Conservation (phyloP, 345 rosid genomes). For the Eucalyptus paniculata region DNA sequence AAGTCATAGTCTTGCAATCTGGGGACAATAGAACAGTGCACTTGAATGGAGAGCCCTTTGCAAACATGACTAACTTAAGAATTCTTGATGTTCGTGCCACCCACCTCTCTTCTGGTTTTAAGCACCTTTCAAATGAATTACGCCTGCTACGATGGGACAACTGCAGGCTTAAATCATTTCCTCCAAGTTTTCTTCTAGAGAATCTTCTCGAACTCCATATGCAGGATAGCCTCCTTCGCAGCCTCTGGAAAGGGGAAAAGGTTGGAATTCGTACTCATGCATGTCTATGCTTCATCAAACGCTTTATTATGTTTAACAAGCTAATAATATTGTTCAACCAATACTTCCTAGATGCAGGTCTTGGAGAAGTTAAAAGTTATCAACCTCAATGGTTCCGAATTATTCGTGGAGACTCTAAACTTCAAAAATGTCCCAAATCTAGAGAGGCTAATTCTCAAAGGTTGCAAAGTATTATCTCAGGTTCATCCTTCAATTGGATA, state of each 20-base stretch:
- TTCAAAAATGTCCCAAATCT: background rate
- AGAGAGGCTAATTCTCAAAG: background rate
- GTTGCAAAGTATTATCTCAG: background rate
- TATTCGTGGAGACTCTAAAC: background rate
- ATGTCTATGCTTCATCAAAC: background rate
- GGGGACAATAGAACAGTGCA: accelerated
- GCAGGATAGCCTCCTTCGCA: background rate
- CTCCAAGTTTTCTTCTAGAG: background rate
- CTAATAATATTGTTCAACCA: background rate
- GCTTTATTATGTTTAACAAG: background rate
- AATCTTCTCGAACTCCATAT: background rate
- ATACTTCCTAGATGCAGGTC: background rate
- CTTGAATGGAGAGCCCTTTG: background rate
- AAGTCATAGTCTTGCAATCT: background rate
- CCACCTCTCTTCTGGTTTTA: background rate
- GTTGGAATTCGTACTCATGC: background rate
- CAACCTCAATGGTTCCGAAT: background rate
- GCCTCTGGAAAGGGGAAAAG: background rate
- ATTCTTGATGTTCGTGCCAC: background rate
- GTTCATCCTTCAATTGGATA: background rate
- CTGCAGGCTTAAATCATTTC: background rate
- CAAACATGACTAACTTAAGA: background rate
- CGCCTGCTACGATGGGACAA: background rate
- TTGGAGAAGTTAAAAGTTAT: background rate
- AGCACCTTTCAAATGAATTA: background rate